Conservation (phyloP, 441 rosid species). For the Lepidium campestre region DNA sequence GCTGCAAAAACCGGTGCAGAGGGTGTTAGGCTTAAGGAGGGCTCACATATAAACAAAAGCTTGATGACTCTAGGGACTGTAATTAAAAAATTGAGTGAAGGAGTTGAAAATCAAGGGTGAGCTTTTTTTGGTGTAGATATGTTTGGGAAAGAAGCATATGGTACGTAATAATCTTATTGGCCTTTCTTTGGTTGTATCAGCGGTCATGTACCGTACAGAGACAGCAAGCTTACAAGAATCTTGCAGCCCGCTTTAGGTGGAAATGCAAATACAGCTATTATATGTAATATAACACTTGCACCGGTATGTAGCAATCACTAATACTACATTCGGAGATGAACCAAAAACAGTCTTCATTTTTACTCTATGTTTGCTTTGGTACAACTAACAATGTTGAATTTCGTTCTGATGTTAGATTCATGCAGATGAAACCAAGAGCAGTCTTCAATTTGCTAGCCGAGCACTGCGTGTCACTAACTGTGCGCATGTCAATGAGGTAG, state of each 20-base stretch:
- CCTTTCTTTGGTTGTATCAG: slow-evolving; percentile 35
- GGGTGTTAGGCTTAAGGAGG: slow-evolving; percentile 95
- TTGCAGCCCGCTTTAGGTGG: slow-evolving; percentile 97
- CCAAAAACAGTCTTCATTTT: slow-evolving; percentile 74
- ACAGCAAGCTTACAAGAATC: slow-evolving; percentile 96
- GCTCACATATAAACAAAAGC: slow-evolving; percentile 95
- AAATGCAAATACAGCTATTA: slow-evolving; percentile 97
- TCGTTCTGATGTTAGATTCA: slow-evolving; percentile 58
- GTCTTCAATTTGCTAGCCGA: slow-evolving; percentile 95
- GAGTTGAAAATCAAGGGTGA: slow-evolving; percentile 94
- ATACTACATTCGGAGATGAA: slow-evolving; percentile 51
- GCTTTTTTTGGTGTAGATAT: slow-evolving; percentile 17
- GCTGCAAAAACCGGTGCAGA: slow-evolving; percentile 99
- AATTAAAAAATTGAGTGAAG: slow-evolving; percentile 93
- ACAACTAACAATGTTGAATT: background rate
- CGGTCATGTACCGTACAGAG: slow-evolving; percentile 96
- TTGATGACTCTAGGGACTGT: slow-evolving; percentile 97
- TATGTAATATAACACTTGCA: slow-evolving; percentile 95
- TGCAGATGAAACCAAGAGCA: slow-evolving; percentile 94
- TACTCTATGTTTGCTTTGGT: slow-evolving; percentile 20
- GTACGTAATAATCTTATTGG: background rate
- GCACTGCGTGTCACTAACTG: slow-evolving; percentile 88
- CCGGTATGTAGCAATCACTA: slow-evolving; percentile 46
- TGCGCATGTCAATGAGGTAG: slow-evolving; percentile 96
- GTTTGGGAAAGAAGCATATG: background rate